Percentiles rank a stretch among this genome's conserved stretches.
Evolutionary conservation across 2,329 filamentous ascomycete genomes (phyloP).

Genomic region (Ceratocystis cubensis): DNA sequence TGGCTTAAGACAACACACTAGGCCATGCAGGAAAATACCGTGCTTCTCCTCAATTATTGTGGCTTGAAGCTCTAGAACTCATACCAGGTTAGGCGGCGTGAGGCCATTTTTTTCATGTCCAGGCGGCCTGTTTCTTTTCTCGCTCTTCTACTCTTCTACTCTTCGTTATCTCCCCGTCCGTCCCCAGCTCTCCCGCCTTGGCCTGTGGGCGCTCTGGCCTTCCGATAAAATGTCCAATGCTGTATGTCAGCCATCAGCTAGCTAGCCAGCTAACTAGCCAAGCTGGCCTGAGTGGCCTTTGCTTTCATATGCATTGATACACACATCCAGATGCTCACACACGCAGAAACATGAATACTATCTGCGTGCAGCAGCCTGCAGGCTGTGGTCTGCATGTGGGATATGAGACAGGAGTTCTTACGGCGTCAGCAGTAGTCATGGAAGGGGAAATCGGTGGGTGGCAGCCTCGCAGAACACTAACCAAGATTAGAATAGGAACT

Average conservation of each 20-base stretch:
- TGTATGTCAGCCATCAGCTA: background rate
- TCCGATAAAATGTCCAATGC: background rate
- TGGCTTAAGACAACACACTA: too few species aligned
- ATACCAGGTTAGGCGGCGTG: background rate
- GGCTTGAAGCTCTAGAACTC: background rate
- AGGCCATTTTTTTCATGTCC: background rate
- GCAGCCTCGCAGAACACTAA: background rate
- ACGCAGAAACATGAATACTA: too few species aligned
- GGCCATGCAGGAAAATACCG: too few species aligned
- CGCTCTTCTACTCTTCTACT: background rate
- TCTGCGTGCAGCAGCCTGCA: too few species aligned
- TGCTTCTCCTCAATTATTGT: background rate
- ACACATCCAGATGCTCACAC: background rate
- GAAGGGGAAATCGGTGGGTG: background rate
- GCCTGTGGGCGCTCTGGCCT: background rate
- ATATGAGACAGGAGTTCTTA: background rate
- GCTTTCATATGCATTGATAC: background rate
- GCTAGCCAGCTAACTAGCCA: background rate
- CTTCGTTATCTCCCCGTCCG: background rate
- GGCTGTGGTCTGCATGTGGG: too few species aligned
- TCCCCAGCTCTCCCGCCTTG: background rate
- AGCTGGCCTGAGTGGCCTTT: background rate
- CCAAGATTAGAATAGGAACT: background rate
- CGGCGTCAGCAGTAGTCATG: background rate
- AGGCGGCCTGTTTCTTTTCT: background rate